Evolutionary conservation across 257 asterid species (phyloP).

Genomic region (Euphrasia confusa): DNA sequence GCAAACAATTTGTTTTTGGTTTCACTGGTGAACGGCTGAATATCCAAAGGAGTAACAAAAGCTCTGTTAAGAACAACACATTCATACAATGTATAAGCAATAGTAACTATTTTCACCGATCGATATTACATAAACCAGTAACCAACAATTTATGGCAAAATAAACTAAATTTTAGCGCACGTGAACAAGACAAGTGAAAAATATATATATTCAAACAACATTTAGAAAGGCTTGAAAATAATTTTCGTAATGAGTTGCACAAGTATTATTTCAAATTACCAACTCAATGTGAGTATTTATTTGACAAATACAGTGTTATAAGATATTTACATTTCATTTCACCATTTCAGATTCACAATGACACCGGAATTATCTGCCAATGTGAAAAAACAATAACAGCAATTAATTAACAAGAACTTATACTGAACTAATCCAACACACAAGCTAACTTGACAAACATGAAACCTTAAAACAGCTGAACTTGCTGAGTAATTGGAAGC

Average conservation of each 20-base stretch:
- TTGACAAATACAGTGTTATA: no score
- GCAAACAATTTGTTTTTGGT: slow-evolving; percentile 55
- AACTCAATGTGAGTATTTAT: slow-evolving; percentile 1
- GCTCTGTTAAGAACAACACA: slow-evolving; percentile 55
- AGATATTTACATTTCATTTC: slow-evolving; percentile 44
- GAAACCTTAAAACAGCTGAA: no score
- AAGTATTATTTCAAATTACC: background rate
- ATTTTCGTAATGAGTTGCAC: background rate
- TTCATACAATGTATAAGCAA: background rate
- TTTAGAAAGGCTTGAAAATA: background rate
- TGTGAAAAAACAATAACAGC: background rate
- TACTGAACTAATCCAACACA: background rate
- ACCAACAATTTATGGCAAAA: background rate
- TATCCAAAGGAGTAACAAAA: slow-evolving; percentile 85
- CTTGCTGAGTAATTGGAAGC: no score
- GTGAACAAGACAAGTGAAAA: no score
- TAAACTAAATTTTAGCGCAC: no score
- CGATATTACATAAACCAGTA: no score
- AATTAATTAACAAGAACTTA: background rate
- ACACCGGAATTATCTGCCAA: slow-evolving; percentile 48
- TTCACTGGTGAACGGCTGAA: slow-evolving; percentile 68
- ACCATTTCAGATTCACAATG: slow-evolving; percentile 52
- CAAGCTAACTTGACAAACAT: no score
- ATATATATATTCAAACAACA: background rate
- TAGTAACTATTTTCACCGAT: no score